Conservation (phyloP, 768 basidiomycete species). For the Plicaturopsis crispa region DNA sequence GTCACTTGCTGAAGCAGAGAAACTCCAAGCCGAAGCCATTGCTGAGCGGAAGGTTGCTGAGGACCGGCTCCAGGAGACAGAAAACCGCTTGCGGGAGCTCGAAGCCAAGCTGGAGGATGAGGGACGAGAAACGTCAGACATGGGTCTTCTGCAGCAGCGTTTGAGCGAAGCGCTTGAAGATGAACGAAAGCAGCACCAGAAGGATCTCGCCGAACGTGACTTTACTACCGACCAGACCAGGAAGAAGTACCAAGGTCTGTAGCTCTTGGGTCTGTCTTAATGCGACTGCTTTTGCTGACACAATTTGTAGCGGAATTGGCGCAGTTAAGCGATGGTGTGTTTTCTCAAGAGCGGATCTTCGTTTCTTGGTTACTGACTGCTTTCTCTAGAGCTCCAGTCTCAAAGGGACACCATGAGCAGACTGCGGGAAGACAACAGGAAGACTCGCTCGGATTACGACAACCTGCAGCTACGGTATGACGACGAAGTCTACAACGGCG, state of each 20-base stretch:
- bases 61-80: conserved; percentile 39
- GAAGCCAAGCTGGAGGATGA: conserved; percentile 61
- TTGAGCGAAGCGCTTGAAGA: conserved; percentile 74
- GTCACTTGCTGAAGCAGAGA: conserved; percentile 55
- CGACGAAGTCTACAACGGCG: conserved; percentile 70
- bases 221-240: conserved; percentile 74
- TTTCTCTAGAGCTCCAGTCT: conserved; percentile 56
- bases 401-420: conserved; percentile 72
- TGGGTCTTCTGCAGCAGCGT: conserved; percentile 55
- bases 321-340: conserved; percentile 68
- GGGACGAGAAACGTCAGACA: conserved; percentile 57
- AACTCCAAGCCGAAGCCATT: conserved; percentile 38
- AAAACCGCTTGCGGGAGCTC: conserved; percentile 48
- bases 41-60: conserved; percentile 47
- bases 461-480: conserved; percentile 69
- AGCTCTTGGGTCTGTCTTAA: not conserved
- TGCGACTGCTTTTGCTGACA: not conserved
- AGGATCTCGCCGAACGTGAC: conserved; percentile 75
- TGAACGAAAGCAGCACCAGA: conserved; percentile 69
- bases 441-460: conserved; percentile 68
- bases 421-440: conserved; percentile 74
- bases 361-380: conserved; percentile 3
- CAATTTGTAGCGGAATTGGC: conserved; percentile 61
- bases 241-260: conserved; percentile 77
- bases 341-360: conserved; percentile 2